Percentiles rank a stretch among this genome's conserved stretches.
These are phyloP conservation scores for Capsicum pubescens DNA, from an alignment of 257 asterid species.

Conservation along the genomic window DNA sequence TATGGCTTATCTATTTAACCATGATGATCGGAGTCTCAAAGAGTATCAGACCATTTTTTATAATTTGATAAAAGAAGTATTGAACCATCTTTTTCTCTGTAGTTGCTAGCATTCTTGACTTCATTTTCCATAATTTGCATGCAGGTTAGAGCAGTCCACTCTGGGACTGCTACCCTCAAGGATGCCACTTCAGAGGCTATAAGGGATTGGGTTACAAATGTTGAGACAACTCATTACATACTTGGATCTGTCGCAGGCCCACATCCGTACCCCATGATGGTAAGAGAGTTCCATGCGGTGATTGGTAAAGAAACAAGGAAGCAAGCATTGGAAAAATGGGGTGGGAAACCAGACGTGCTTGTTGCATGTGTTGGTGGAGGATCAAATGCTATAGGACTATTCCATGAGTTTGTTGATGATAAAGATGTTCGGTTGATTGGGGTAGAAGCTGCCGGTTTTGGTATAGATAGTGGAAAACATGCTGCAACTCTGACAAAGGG, in stretches of 20 bases:
- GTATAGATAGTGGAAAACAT: slow-evolving; percentile 96
- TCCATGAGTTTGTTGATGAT: slow-evolving; percentile 90
- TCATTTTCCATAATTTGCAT: slow-evolving; percentile 9
- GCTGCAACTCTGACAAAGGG: slow-evolving; percentile 95
- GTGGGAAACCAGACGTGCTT: slow-evolving; percentile 82
- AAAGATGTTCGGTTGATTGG: slow-evolving; percentile 84
- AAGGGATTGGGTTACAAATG: slow-evolving; percentile 95
- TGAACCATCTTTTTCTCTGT: not conserved
- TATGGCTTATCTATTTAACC: not conserved
- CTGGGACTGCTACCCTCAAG: slow-evolving; percentile 96
- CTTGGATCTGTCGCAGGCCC: slow-evolving; percentile 97
- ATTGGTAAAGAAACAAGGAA: slow-evolving; percentile 96
- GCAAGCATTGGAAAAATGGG: slow-evolving; percentile 95
- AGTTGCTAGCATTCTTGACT: slow-evolving; percentile 12
- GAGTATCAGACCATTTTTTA: not conserved
- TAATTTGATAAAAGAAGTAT: not conserved
- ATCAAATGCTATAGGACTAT: slow-evolving; percentile 93
- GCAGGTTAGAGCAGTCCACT: slow-evolving; percentile 90
- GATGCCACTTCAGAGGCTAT: slow-evolving; percentile 99
- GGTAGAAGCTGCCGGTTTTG: slow-evolving; percentile 97
- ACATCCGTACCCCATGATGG: slow-evolving; percentile 99
- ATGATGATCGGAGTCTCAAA: not conserved
- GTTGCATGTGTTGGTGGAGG: slow-evolving; percentile 99
- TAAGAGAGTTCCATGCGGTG: slow-evolving; percentile 90
- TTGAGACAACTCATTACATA: slow-evolving; percentile 92